These are phyloP conservation scores for Russula dissimulans DNA, from an alignment of 768 basidiomycete species.

Conservation along the genomic window DNA sequence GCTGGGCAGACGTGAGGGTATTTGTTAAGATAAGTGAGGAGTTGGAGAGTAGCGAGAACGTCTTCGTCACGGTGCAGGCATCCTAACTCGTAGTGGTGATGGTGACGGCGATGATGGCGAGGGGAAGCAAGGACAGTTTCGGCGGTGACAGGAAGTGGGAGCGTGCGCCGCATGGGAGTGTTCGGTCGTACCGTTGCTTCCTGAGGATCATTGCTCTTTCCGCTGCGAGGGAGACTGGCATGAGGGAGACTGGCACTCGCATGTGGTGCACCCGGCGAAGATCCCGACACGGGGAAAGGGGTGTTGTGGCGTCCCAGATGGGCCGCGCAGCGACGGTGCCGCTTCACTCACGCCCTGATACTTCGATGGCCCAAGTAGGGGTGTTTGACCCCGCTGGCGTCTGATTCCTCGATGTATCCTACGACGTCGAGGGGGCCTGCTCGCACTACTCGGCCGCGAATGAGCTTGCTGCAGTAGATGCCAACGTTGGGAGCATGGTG, in stretches of 20 bases:
- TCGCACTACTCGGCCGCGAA: constrained; percentile 86
- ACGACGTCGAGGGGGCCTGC: constrained; percentile 91
- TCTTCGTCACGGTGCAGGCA: constrained; percentile 90
- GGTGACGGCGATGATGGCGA: constrained; percentile 27
- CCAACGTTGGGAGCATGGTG: constrained; percentile 65
- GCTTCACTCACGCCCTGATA: constrained; percentile 57
- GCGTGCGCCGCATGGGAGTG: constrained; percentile 13
- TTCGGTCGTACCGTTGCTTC: constrained; percentile 18
- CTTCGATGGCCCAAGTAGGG: constrained; percentile 49
- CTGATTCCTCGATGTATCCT: constrained; percentile 54
- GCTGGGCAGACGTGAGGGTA: constrained; percentile 95
- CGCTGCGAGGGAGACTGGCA: constrained; percentile 35
- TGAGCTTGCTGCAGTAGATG: constrained; percentile 86
- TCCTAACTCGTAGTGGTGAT: constrained; percentile 31
- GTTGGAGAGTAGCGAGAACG: constrained; percentile 80
- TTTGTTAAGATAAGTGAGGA: constrained; percentile 93
- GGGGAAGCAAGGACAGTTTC: constrained; percentile 16
- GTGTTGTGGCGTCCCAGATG: constrained; percentile 40
- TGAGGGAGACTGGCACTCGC: constrained; percentile 49
- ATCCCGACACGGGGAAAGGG: constrained; percentile 22
- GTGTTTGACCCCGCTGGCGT: constrained; percentile 54
- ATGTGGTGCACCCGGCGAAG: constrained; percentile 43
- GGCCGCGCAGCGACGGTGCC: constrained; percentile 66
- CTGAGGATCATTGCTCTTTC: constrained; percentile 18
- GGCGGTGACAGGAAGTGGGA: constrained; percentile 14